These are phyloP conservation scores for Melocanna baccifera DNA, from an alignment of 176 grass and related monocot genomes.

Conservation along the genomic window DNA sequence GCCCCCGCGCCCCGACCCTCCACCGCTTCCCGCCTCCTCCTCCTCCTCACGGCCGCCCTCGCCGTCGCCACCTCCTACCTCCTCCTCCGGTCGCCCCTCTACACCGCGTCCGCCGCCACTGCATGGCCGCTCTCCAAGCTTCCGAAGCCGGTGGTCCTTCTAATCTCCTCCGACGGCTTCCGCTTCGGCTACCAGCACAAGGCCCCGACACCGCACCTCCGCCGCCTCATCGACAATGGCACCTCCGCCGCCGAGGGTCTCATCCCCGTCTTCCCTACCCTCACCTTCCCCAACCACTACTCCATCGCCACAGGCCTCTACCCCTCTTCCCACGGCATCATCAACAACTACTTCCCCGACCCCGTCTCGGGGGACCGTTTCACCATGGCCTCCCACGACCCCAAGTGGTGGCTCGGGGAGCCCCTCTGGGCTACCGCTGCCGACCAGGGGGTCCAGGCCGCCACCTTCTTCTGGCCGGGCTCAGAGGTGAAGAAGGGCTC, in stretches of 20 bases:
- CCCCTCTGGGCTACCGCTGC: conserved; percentile 77
- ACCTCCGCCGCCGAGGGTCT: conserved; percentile 69
- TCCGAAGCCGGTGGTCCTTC: conserved; percentile 66
- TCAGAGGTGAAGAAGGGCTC: conserved; percentile 74
- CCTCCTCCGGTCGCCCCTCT: background rate
- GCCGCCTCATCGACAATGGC: conserved; percentile 69
- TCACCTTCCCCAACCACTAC: conserved; percentile 96
- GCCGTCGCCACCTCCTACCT: conserved; percentile 28
- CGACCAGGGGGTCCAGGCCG: conserved; percentile 55
- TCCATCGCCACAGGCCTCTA: conserved; percentile 96
- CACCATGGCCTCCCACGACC: conserved; percentile 61
- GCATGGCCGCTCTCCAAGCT: conserved; percentile 53
- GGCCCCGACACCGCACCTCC: conserved; percentile 54
- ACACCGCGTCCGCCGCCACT: background rate
- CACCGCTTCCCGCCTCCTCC: conserved; percentile 6
- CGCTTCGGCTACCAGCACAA: conserved; percentile 89
- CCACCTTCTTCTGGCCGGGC: conserved; percentile 86
- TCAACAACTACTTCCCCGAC: conserved; percentile 90
- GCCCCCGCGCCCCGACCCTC: background rate
- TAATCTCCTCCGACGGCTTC: conserved; percentile 88
- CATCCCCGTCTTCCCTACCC: conserved; percentile 82
- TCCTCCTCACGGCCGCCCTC: conserved; percentile 25
- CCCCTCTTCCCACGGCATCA: conserved; percentile 78
- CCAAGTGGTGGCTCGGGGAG: conserved; percentile 79
- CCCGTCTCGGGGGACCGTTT: conserved; percentile 56